A percentile compares a stretch with the other conserved stretches of the same genome.
Conservation (phyloP, 1,284 basidiomycete species). For the Fistulinella staudtii region DNA sequence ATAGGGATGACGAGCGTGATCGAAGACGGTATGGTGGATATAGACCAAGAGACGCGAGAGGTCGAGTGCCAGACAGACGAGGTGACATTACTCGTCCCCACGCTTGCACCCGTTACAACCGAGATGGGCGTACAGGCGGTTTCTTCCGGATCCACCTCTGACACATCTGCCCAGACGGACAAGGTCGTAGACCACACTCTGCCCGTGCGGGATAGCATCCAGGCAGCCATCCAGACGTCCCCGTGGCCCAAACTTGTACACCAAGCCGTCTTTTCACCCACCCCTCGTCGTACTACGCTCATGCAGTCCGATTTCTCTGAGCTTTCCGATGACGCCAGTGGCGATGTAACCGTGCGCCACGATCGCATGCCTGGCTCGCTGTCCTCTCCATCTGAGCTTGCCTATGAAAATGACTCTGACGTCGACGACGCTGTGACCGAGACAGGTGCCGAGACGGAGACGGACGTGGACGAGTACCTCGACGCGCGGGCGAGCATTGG, state of each 20-base stretch:
- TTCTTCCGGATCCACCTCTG: slow-evolving; percentile 26
- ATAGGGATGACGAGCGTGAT: slow-evolving; percentile 46
- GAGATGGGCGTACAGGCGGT: slow-evolving; percentile 32
- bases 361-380: slow-evolving; percentile 34
- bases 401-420: slow-evolving; percentile 38
- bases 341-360: slow-evolving; percentile 39
- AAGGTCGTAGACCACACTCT: slow-evolving; percentile 28
- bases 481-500: slow-evolving; percentile 76
- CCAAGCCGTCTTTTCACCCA: slow-evolving; percentile 23
- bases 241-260: slow-evolving; percentile 10
- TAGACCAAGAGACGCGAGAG: slow-evolving; percentile 57
- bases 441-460: slow-evolving; percentile 65
- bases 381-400: slow-evolving; percentile 19
- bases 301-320: slow-evolving; percentile 40
- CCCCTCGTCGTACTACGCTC: slow-evolving; percentile 43
- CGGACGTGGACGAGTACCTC: slow-evolving; percentile 74
- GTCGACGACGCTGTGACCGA: slow-evolving; percentile 51
- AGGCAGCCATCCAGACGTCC: slow-evolving; percentile 40
- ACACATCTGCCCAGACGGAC: slow-evolving; percentile 52
- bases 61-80: slow-evolving; percentile 60
- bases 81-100: slow-evolving; percentile 26
- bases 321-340: slow-evolving; percentile 40
- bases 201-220: slow-evolving; percentile 45
- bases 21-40: slow-evolving; percentile 39
- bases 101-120: slow-evolving; percentile 30